Evolutionary conservation across 805 yeast species (phyloP).

Genomic region (Kodamaea fukazawae): DNA sequence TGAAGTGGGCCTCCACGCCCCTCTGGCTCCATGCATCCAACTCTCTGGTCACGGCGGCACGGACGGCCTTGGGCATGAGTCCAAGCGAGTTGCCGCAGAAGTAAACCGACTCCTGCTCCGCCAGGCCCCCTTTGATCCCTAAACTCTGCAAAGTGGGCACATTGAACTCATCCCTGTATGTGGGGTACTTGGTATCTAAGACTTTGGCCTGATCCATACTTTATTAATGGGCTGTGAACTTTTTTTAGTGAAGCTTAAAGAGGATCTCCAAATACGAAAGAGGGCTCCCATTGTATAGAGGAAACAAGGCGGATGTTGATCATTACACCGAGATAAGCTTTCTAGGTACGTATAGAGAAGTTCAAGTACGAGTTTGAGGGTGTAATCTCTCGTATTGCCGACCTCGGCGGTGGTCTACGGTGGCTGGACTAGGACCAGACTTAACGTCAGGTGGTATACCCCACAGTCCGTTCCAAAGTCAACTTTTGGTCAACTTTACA

Average conservation of each 20-base stretch:
- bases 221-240: no score
- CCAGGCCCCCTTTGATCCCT: slow-evolving; percentile 37
- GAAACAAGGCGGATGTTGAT: no score
- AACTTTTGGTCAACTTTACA: no score
- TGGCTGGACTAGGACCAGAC: no score
- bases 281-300: no score
- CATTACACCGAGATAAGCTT: no score
- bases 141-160: slow-evolving; percentile 67
- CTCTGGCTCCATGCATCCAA: slow-evolving; percentile 77
- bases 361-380: not conserved
- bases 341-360: not conserved
- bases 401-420: no score
- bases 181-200: slow-evolving; percentile 38
- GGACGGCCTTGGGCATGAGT: slow-evolving; percentile 70
- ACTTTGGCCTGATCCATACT: not conserved
- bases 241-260: no score
- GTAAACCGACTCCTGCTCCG: slow-evolving; percentile 43
- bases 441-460: no score
- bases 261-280: no score
- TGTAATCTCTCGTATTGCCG: no score
- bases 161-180: slow-evolving; percentile 47
- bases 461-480: no score
- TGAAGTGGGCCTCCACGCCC: slow-evolving; percentile 84
- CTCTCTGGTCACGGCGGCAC: slow-evolving; percentile 58
- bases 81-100: slow-evolving; percentile 95